phyloP scores from a whole-genome alignment of 352 stramenopile genomes.

The Phytophthora crassamura region DNA sequence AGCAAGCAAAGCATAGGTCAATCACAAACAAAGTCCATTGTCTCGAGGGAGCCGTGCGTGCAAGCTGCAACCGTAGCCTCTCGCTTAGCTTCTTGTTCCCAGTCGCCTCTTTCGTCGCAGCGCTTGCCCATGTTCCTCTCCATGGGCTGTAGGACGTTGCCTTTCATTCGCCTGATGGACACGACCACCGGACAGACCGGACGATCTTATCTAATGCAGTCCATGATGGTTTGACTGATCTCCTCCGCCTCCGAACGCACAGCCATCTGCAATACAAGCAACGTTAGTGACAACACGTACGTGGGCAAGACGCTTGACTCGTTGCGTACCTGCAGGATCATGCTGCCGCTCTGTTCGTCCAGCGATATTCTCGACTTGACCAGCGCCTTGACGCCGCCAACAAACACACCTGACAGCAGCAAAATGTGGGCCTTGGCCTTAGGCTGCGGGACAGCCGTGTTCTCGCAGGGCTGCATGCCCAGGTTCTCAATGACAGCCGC shows the following conservation, averaged over 20 bases:
- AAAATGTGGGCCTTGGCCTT: constrained; percentile 96
- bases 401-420: constrained; percentile 96
- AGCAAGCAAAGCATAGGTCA: constrained; percentile 29
- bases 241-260: constrained; percentile 95
- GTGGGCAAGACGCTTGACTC: background rate
- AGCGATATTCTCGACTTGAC: constrained; percentile 96
- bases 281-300: constrained; percentile 10
- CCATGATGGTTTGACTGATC: constrained; percentile 96
- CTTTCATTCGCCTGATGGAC: constrained; percentile 25
- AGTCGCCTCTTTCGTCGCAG: constrained; percentile 13
- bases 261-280: constrained; percentile 88
- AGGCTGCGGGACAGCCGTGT: constrained; percentile 89
- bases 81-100: constrained; percentile 21
- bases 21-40: constrained; percentile 54
- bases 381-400: constrained; percentile 94
- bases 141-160: constrained; percentile 30
- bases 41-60: constrained; percentile 34
- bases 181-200: constrained; percentile 15
- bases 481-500: constrained; percentile 96
- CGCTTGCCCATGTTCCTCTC: constrained; percentile 35
- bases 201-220: constrained; percentile 94
- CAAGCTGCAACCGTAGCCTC: constrained; percentile 27
- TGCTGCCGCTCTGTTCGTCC: constrained; percentile 87
- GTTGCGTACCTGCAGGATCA: constrained; percentile 89
- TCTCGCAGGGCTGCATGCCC: constrained; percentile 97